Base-by-base conservation (phyloP, 345 rosid species). In the Brassica cretica region DNA sequence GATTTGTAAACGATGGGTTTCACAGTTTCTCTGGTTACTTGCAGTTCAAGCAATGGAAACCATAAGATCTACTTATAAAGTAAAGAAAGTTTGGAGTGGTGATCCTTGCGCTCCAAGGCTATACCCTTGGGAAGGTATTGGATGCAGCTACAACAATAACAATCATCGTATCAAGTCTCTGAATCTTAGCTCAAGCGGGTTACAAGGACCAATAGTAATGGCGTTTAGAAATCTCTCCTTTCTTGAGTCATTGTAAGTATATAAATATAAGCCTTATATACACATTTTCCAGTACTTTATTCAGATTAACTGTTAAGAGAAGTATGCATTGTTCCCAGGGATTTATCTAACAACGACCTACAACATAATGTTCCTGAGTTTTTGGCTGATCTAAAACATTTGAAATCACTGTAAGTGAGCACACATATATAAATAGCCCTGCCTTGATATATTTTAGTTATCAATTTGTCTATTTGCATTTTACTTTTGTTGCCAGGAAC, bases 81-180 rank as follows among this genome's bases (percentile, higher is more conserved):
- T 86, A 32, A 84, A 39, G 0, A 81, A 81, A n/a, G 66, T 71
- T 29, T 88, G 88, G 92, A 80, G 73, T 49, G 90, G 92, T 65
- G 92, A 88, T 82, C 90, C 90, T 71, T 85, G 90, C 62, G 70
- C 76, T 5, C 92, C 90, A 58, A 76, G 51, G 64, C 76, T 29
- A 21, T 89, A 60, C 74, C 56, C 71, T 39, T 87, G 90, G 90
- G 84, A 85, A 39, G 86, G 92, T 78, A 25, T 88, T 37, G 71
- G 51, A 56, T 88, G 89, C 75, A 85, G 64, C 79, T 70, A 64
- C 63, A 70, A 3, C 29, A 69, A 14, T 46, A 9, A 10, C 21
- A 62, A 68, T 61, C 30, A 79, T 25, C 82, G 65, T 5, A 88
- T 88, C 66, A 72, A 76, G 33, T 86, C 87, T 6, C 30, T 88